Evolutionary conservation across 1,139 yeast genomes (phyloP).

Genomic region (Candida tetrigidarum): DNA sequence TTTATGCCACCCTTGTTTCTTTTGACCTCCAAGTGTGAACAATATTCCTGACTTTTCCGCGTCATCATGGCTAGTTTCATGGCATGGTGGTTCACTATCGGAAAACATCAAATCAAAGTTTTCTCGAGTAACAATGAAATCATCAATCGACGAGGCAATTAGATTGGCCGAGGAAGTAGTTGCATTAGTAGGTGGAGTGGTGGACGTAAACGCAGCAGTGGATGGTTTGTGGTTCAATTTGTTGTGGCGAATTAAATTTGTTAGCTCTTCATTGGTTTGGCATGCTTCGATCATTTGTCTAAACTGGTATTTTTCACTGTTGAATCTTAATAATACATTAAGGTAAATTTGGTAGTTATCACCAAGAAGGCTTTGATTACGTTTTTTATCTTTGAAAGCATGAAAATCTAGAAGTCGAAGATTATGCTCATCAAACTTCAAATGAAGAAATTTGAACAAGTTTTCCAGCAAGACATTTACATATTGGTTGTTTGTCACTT

Average conservation of each 20-base stretch:
- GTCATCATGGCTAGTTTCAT: constrained; percentile 22
- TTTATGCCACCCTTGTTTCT: constrained; percentile 87
- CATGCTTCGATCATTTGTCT: constrained; percentile 50
- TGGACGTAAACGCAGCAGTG: constrained; percentile 8
- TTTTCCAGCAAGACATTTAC: constrained; percentile 45
- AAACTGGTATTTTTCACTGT: constrained; percentile 47
- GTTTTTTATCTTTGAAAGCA: constrained; percentile 25
- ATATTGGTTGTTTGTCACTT: constrained; percentile 56
- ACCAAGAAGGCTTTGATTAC: constrained; percentile 26
- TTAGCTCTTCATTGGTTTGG: constrained; percentile 45
- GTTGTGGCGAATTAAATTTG: constrained; percentile 35
- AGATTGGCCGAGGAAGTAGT: constrained; percentile 7
- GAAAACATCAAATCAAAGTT: constrained; percentile 39
- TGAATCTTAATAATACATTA: constrained; percentile 40
- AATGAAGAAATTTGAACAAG: constrained; percentile 39
- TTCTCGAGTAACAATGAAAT: constrained; percentile 28
- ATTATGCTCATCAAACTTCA: constrained; percentile 21
- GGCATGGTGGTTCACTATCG: constrained; percentile 16
- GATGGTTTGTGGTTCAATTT: constrained; percentile 26
- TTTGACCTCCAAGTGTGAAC: constrained; percentile 73
- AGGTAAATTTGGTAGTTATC: constrained; percentile 38
- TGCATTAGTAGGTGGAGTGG: constrained; percentile 11
- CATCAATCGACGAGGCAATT: constrained; percentile 20
- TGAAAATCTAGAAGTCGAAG: constrained; percentile 25
- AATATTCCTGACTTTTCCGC: constrained; percentile 56